phyloP scores from a whole-genome alignment of 176 grass and related monocot species.

The Luzula sylvatica region DNA sequence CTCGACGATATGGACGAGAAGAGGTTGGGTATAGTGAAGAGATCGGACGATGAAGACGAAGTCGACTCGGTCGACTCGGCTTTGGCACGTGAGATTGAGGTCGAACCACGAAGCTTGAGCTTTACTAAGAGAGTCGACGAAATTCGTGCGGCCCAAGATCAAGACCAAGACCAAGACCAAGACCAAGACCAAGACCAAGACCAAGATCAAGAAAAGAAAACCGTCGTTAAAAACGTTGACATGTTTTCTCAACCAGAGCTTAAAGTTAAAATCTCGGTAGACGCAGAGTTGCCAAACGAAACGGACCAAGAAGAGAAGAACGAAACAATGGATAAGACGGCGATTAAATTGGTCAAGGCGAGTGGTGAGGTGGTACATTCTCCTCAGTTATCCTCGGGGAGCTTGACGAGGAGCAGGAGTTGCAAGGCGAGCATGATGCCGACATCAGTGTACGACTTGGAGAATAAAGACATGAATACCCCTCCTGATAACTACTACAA shows the following conservation, averaged over 20 bases:
- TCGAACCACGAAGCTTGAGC: conserved; percentile 7
- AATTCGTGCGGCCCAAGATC: too few species aligned
- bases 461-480: conserved; percentile 31
- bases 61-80: neutral
- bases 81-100: neutral
- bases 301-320: neutral
- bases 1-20: neutral
- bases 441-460: conserved; percentile 47
- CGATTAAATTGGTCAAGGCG: neutral
- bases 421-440: conserved; percentile 75
- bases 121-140: conserved; percentile 2
- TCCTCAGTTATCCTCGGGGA: neutral
- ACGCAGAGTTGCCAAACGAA: neutral
- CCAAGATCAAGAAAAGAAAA: neutral
- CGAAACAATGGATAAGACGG: neutral
- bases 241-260: conserved; percentile 12
- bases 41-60: neutral
- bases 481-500: conserved; percentile 25
- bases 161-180: conserved; percentile 6
- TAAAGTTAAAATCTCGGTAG: neutral
- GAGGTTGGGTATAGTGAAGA: conserved; percentile 7
- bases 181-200: neutral
- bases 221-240: conserved; percentile 16
- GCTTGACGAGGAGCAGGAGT: conserved; percentile 53
- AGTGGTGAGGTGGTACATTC: neutral